Base-by-base conservation (phyloP, 2,329 filamentous ascomycete species). In the Colletotrichum destructivum region DNA sequence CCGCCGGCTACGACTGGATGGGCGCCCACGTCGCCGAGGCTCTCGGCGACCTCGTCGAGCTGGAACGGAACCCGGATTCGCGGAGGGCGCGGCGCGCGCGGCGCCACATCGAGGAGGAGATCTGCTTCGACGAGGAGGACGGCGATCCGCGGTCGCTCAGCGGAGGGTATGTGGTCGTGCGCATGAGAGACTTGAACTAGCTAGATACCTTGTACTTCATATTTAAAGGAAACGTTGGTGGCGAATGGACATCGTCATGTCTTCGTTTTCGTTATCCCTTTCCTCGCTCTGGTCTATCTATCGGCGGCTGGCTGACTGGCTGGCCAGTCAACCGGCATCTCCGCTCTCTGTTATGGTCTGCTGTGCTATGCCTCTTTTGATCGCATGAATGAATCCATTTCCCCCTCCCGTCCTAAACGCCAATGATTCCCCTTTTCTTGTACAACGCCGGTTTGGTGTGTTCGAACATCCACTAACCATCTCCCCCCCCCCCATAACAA, bases 1-100 rank as follows among this genome's bases (percentile, higher is more conserved):
- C 82, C 0, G 84, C 82, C 8, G 91, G 91, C 9, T 92, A 93
- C 81, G 85, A 91, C 76, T 81, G 88, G 75, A 89, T 93, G 83
- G 91, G 90, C 2, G 82, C 85, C 49, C 83, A 87, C 68, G 83
- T 92, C 61, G 90, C 86, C 57, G 83, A 86, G 31, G 84, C 81
- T 40, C 78, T 92, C 12, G 81, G 89, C 56, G 82, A 84, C 40
- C 80, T 91, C 49, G 26, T 66, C 21, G 55, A 70, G 42, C 70
- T 74, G 23, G 69, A 69, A 54, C 57, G 60, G 46, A 56, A 72
- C 26, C 69, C 69, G 16, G 35, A 49, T 11, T 71, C 72, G 23
- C 69, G 75, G 21, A 79, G 76, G 69, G 71, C 76, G 31, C 75
- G 75, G 56, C 73, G 76, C 15, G 66, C 77, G n/a, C 81, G 79